Evolutionary conservation across 225 moss, liverwort and hornwort genomes (phyloP).

Genomic region (Rhytidiadelphus loreus): DNA sequence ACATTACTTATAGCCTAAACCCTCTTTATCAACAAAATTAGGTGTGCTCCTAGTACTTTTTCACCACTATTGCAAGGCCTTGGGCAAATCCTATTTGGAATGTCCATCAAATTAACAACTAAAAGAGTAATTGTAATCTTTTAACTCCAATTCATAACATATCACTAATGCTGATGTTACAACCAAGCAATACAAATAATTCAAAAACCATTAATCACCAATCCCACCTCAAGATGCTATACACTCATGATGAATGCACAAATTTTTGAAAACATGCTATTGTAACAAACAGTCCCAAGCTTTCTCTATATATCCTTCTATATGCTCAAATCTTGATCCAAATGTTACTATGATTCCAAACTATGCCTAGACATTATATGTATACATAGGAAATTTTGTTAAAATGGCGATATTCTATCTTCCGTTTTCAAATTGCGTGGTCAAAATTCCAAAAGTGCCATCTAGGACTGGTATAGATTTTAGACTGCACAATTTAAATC

Average conservation of each 20-base stretch:
- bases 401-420: too few species aligned
- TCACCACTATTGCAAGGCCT: neutral
- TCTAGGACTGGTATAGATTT: too few species aligned
- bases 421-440: too few species aligned
- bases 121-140: neutral
- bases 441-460: too few species aligned
- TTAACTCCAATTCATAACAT: neutral
- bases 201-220: neutral
- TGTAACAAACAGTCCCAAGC: accelerated
- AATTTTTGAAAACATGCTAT: neutral
- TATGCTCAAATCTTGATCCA: accelerated
- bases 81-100: neutral
- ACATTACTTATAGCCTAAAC: neutral
- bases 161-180: neutral
- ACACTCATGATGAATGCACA: neutral
- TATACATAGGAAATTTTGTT: neutral
- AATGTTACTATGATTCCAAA: neutral
- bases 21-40: neutral
- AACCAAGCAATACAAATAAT: neutral
- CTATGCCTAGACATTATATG: neutral
- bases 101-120: neutral
- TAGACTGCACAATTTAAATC: too few species aligned
- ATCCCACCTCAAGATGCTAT: neutral
- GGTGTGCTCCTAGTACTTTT: neutral
- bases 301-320: neutral